phyloP scores from a whole-genome alignment of 495 filamentous ascomycete species.

The Thermochaetoides thermophila region DNA sequence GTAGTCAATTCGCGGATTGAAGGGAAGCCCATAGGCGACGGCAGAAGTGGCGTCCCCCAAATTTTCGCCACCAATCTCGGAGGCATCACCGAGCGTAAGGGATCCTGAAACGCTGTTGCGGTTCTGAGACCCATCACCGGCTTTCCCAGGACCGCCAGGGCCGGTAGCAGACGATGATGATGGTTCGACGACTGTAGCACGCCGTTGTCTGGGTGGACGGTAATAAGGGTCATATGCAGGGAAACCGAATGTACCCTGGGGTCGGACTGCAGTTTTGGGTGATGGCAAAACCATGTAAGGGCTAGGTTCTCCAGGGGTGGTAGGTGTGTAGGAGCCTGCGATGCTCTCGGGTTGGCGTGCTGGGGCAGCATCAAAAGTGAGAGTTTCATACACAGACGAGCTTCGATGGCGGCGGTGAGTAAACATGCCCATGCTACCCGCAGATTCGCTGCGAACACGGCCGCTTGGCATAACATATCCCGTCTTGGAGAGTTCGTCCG shows the following conservation, averaged over 20 bases:
- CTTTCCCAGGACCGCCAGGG: constrained; percentile 31
- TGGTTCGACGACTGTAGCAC: too few relatives aligned
- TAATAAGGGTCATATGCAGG: constrained; percentile 63
- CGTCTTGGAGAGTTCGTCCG: constrained; percentile 48
- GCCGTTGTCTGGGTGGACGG: constrained; percentile 59
- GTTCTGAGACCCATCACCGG: constrained; percentile 37
- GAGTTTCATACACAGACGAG: constrained; percentile 28
- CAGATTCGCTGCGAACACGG: constrained; percentile 66
- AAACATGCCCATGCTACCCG: constrained; percentile 59
- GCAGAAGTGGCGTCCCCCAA: constrained; percentile 27
- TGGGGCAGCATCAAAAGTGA: constrained; percentile 27
- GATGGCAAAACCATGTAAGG: constrained; percentile 55
- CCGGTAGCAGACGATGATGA: constrained; percentile 24
- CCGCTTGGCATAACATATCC: constrained; percentile 46
- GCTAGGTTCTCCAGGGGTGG: constrained; percentile 51
- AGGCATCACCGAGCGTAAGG: constrained; percentile 15
- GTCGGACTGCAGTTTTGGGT: constrained; percentile 24
- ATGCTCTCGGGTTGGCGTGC: constrained; percentile 22
- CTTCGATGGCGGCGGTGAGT: constrained; percentile 31
- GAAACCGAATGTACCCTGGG: constrained; percentile 29
- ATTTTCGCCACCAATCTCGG: constrained; percentile 26
- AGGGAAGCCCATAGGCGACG: constrained; percentile 18
- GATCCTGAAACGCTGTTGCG: constrained; percentile 21
- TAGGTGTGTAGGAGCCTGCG: constrained; percentile 47
- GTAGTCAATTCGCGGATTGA: constrained; percentile 56